Base-by-base conservation (phyloP, 768 basidiomycete species). In the Russula sp. region DNA sequence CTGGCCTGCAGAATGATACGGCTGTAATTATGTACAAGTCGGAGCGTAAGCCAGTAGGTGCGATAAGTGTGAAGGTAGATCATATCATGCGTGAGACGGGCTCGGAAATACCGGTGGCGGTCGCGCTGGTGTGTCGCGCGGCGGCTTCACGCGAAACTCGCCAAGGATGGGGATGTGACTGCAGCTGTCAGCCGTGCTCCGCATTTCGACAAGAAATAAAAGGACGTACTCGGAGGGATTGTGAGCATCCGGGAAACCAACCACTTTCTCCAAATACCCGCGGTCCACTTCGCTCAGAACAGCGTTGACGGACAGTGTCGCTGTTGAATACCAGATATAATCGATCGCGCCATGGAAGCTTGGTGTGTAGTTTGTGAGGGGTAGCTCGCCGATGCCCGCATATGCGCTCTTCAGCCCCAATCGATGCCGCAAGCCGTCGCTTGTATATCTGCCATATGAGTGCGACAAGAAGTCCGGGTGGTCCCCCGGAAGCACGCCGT, bases 201-300 rank as follows among this genome's bases (percentile, higher is more conserved):
- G 5, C 66, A 66, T 57, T 60, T 70, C 48, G 71, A 62, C 62
- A 34, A 56, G 67, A 22, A 40, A 22, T 26, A 32, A 40, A 40
- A 68, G 61, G 64, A 52, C 18, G 87, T 76, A 98, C 94, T 98
- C 95, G 64, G 94, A 95, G 26, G 96, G 94, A 81, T 94, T 97
- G 73, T 98, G 93, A 2, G 87, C 84, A 75, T 98, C 95, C 32
- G 97, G 97, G 81, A 98, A 98, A 42, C 97, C 97, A 51, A 98
- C 96, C 20, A 85, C 85, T 78, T 92, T 92, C 68, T 89, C 86
- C 73, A 98, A 73, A 78, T 99, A 99, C 28, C 73, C 73, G 70
- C 80, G 81, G 73, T 98, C 94, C 63, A 98, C 87, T 74, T 90
- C 92, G 16, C 91, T 91, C 50, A 98, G 79, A n/a, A 96, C 85